Evolutionary conservation across 2,329 filamentous ascomycete species (phyloP), one percentile per base, ranked within the genome.

Genomic region (Fusarium clavum): DNA sequence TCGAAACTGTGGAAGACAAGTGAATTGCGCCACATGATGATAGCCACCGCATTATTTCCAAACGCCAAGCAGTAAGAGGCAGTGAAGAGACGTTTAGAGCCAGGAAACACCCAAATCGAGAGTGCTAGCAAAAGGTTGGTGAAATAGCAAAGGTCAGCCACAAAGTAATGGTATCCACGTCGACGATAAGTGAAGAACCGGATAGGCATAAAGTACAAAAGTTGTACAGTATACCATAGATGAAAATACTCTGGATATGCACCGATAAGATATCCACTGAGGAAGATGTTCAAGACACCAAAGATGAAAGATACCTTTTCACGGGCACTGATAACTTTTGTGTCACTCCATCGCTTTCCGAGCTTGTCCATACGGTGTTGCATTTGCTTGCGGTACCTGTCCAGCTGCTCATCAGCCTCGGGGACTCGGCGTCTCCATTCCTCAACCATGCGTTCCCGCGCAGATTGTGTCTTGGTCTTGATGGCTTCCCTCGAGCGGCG

Each of bases 11-110:
- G 96, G 80, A 99, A 99, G 48, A 99, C 96, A 77, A 99, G 88
- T 32, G 94, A 98, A 80, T 99, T 99, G 70, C 96, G 90, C 96
- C 96, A 99, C 94, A 99, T 96, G 78, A 96, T 94, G 79, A 99
- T 98, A 14, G 96, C 96, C 48, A 98, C 90, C 22, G 96, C 96
- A 78, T 99, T 99, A 81, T 99, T 99, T 69, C 96, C 96, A 77
- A 93, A 97, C 12, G 94, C 93, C 34, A 99, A 85, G 76, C 96
- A 98, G 80, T 94, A 99, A 1, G 93, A 91, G 72, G 94, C 91
- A 70, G 97, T 96, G 80, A 99, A 94, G 18, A 99, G 87, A 46
- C 95, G 90, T 80, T 97, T 97, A 14, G 94, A 98, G 54, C 87
- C 83, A 1, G 96, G 96, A 76, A 98, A 98, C 34, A 92, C 85